Evolutionary conservation across 345 rosid genomes (phyloP), one percentile per base, ranked within the genome.

Genomic region (Camelina neglecta): DNA sequence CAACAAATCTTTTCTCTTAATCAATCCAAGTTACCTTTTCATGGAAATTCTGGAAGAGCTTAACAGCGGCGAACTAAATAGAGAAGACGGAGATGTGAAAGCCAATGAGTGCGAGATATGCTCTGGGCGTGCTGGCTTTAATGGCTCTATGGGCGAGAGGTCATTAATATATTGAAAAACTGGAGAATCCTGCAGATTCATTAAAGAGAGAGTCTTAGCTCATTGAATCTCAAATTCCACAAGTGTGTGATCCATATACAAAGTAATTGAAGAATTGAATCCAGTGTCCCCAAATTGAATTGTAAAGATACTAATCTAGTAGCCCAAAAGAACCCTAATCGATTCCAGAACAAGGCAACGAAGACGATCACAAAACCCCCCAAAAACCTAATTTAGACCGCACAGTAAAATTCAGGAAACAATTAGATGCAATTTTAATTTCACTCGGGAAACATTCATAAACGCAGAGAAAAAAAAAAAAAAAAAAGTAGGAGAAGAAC

Each of bases 141-240:
- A 82, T 13, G 80, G 77, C 44, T 86, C 89, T 16, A 88, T 76
- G 10, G 96, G 92, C 0, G 90, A 90, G 42, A 90, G 89, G 9
- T 72, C 87, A 73, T 75, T 84, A 16, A 90, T 90, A 80, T 81
- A 90, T 66, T 84, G 85, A 72, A 86, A 90, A 15, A 88, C 88
- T 3, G 90, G 96, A 63, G 96, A 90, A 81, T 86, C 86, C 96
- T 90, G 86, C 84, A 83, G 0, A 16, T 45, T 16, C 38, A 15
- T 67, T 26, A 29, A 33, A 8, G 23, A 35, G 49, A 38, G 48
- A 60, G 35, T 29, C 56, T 42, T 11, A 44, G 58, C 57, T 47
- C 57, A 53, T 36, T 66, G 33, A 7, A 15, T 38, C 65, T 60
- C 48, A 29, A 6, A 11, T 38, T 31, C 7, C 38, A 23, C 60